These are phyloP conservation scores for Debaryomyces sp. DNA, from an alignment of 1,139 yeast species.

Conservation along the genomic window DNA sequence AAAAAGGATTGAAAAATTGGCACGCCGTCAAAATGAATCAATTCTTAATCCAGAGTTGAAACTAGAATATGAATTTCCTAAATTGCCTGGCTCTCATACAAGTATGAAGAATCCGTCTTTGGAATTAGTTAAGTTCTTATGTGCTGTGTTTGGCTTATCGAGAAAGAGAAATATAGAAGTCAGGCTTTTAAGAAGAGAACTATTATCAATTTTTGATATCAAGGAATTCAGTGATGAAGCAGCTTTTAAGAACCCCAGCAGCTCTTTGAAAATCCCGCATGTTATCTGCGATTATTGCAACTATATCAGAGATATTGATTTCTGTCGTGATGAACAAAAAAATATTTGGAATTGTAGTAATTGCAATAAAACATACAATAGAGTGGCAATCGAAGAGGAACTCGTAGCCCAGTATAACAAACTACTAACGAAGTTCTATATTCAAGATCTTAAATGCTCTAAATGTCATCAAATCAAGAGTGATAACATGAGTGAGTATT, in stretches of 20 bases:
- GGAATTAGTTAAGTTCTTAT: constrained; percentile 74
- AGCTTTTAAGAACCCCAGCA: constrained; percentile 74
- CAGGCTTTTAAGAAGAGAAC: constrained; percentile 71
- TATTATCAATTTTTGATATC: constrained; percentile 72
- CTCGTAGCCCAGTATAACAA: constrained; percentile 66
- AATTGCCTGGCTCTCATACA: constrained; percentile 69
- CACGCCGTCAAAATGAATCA: constrained; percentile 71
- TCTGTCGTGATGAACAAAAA: constrained; percentile 66
- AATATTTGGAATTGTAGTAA: constrained; percentile 67
- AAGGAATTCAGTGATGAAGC: constrained; percentile 85
- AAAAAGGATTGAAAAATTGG: constrained; percentile 66
- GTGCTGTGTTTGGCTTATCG: constrained; percentile 74
- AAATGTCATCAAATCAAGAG: constrained; percentile 73
- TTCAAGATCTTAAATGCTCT: constrained; percentile 80
- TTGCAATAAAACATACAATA: constrained; percentile 68
- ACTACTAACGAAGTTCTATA: constrained; percentile 59
- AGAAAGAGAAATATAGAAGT: constrained; percentile 68
- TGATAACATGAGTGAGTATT: constrained; percentile 72
- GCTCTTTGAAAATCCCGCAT: constrained; percentile 65
- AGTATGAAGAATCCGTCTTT: constrained; percentile 70
- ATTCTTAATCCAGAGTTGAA: constrained; percentile 67
- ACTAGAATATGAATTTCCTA: constrained; percentile 71
- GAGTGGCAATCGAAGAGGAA: constrained; percentile 75
- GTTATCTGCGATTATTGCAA: constrained; percentile 83
- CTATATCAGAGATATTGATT: constrained; percentile 72